Evolutionary conservation across 78 protist genomes (phyloP).

Genomic region (Dictyostelium capitatum): DNA sequence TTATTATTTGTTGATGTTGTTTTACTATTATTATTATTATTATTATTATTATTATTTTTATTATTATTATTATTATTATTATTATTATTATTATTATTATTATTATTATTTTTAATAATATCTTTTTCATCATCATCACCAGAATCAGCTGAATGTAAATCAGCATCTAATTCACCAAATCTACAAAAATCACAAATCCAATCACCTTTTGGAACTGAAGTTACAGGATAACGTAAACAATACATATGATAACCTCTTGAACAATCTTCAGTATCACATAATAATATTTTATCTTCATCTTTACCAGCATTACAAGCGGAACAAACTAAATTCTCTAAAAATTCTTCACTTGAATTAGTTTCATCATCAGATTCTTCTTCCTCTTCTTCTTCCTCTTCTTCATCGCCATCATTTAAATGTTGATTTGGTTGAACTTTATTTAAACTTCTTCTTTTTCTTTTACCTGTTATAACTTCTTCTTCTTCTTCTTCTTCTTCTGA

Average conservation of each 20-base stretch:
- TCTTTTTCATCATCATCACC: slow-evolving; percentile 47
- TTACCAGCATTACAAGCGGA: slow-evolving; percentile 45
- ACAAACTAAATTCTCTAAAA: slow-evolving; percentile 43
- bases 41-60: neutral
- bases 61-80: neutral
- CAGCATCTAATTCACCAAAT: slow-evolving; percentile 35
- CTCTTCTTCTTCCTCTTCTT: neutral
- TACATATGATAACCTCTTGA: slow-evolving; percentile 76
- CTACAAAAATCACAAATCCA: slow-evolving; percentile 74
- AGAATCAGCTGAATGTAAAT: slow-evolving; percentile 1
- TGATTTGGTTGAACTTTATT: slow-evolving; percentile 20
- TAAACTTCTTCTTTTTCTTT: slow-evolving; percentile 1
- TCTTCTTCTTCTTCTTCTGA: neutral
- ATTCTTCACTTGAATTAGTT: slow-evolving; percentile 23
- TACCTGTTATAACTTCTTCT: neutral
- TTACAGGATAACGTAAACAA: slow-evolving; percentile 48
- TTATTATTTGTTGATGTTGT: neutral
- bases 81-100: neutral
- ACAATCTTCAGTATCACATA: slow-evolving; percentile 76
- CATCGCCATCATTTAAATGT: neutral
- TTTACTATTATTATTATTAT: neutral
- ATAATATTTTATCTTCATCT: slow-evolving; percentile 71
- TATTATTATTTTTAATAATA: neutral
- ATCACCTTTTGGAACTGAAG: slow-evolving; percentile 54
- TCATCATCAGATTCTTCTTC: neutral